These are phyloP conservation scores for Tetrahymena borealis DNA, from an alignment of 73 alveolate species.

Conservation along the genomic window DNA sequence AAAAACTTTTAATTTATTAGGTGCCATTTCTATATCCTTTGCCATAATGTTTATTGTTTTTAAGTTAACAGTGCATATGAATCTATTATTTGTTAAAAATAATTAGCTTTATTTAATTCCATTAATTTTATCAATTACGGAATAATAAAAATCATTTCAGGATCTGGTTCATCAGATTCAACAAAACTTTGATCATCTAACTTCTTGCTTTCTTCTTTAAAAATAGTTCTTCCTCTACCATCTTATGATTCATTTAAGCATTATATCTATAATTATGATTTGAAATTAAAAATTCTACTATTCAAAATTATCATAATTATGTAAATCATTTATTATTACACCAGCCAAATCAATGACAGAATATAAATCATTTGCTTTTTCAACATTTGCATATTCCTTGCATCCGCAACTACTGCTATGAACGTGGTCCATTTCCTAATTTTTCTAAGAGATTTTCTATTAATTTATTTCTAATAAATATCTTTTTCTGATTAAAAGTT, in stretches of 20 bases:
- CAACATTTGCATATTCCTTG: background rate
- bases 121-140: background rate
- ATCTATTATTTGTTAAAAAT: too few species aligned
- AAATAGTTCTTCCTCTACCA: background rate
- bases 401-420: background rate
- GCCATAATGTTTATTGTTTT: background rate
- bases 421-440: background rate
- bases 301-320: background rate
- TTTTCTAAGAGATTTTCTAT: too few species aligned
- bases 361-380: background rate
- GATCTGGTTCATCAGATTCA: background rate
- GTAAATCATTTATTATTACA: background rate
- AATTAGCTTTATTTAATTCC: too few species aligned
- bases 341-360: background rate
- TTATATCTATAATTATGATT: background rate
- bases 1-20: background rate
- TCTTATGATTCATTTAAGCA: background rate
- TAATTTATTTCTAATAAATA: too few species aligned
- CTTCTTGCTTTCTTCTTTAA: background rate
- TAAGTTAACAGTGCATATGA: background rate
- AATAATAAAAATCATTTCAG: background rate
- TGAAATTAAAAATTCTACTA: background rate
- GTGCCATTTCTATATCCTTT: background rate
- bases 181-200: background rate
- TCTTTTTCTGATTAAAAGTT: too few species aligned